Evolutionary conservation across 139 green algal genomes (phyloP), one percentile per base, ranked within the genome.

Genomic region (Chlorella vulgaris): DNA sequence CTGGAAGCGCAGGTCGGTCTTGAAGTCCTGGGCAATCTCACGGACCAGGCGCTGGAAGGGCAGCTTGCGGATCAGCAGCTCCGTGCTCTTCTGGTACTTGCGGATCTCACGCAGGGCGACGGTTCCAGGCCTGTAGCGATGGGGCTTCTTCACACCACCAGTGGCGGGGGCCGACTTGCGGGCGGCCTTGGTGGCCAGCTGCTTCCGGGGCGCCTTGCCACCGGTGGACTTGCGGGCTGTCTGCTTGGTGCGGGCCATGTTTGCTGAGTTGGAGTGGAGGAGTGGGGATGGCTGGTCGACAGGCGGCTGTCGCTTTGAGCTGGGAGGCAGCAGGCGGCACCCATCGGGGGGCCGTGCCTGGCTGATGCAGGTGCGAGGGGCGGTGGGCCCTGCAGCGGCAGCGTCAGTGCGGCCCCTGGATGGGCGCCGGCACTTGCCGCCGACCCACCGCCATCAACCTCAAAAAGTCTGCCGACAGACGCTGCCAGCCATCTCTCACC

Each of bases 11-110:
- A 84, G 69, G 69, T 84, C 80, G 55, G 68, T 84, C 77, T 99
- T 98, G 96, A 98, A 99, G 91, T 99, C 96, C 92, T 98, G 95
- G 31, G 96, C 95, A 74, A 99, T 99, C 90, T 99, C 96, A 70
- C 96, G 92, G 19, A 99, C 96, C 69, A 99, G 89, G 69, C 95
- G 91, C 92, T 98, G 95, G 89, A 98, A 98, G 70, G 95, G 95
- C 80, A 98, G 91, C 92, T 98, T 98, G 86, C 95, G 92, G 87
- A 98, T 98, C 40, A 98, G 91, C 85, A 94, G 88, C 87, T 98
- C 93, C 1, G 93, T 96, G 66, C 86, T 93, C 91, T 97, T 98
- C 89, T 98, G 94, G 90, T 97, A 98, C 90, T 97, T 96, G 75
- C 94, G 88, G 89, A 98, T 98, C 89, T 98, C 94, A 58, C 47